These are phyloP conservation scores for Zygosaccharomyces pseudorouxii DNA, from an alignment of 805 yeast species.

Conservation along the genomic window DNA sequence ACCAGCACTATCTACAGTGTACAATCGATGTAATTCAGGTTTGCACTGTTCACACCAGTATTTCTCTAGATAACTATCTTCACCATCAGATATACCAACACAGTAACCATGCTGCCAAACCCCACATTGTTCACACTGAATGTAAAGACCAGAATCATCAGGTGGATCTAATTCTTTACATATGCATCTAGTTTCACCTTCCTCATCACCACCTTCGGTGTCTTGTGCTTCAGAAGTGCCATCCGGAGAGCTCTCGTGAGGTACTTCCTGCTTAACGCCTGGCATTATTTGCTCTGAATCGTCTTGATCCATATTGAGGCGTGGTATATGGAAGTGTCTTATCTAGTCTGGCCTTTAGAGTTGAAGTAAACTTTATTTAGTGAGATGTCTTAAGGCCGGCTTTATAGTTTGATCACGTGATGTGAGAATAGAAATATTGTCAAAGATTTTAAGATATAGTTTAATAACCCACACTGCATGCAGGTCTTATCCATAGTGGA, in stretches of 20 bases:
- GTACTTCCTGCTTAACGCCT: not conserved
- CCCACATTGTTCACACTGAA: conserved; percentile 84
- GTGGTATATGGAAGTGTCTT: not conserved
- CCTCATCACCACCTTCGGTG: conserved; percentile 38
- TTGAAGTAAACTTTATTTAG: too few relatives aligned
- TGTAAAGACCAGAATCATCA: conserved; percentile 57
- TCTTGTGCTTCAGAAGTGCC: conserved; percentile 22
- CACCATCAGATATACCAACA: conserved; percentile 70
- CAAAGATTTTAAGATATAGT: too few relatives aligned
- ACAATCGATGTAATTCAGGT: conserved; percentile 65
- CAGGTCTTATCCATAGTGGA: too few relatives aligned
- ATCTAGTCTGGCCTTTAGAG: not conserved
- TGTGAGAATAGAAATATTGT: too few relatives aligned
- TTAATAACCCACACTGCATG: too few relatives aligned
- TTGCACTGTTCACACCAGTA: conserved; percentile 92
- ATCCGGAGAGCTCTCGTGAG: conserved; percentile 2
- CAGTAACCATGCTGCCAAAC: conserved; percentile 99
- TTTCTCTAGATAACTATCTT: conserved; percentile 79
- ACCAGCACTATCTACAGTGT: conserved; percentile 25
- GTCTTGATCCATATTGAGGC: not conserved
- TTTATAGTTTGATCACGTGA: too few relatives aligned
- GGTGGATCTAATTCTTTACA: conserved; percentile 44
- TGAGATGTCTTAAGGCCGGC: too few relatives aligned
- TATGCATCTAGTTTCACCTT: conserved; percentile 43
- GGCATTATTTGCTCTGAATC: not conserved